phyloP scores from a whole-genome alignment of 208 protist species.

The Leishmania amazonensis region DNA sequence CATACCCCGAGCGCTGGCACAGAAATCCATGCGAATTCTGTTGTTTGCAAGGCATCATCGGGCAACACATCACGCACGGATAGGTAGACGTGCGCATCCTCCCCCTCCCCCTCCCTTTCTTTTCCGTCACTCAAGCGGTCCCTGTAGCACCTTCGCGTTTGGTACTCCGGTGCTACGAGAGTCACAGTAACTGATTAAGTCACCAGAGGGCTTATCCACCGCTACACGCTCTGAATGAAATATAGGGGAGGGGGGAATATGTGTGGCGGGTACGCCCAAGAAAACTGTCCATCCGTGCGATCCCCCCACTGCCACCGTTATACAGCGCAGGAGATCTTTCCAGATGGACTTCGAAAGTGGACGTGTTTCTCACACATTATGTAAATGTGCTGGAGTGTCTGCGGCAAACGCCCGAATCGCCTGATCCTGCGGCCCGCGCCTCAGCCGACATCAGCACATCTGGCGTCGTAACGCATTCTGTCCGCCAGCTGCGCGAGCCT shows the following conservation, averaged over 20 bases:
- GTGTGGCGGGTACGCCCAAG: neutral
- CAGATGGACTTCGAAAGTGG: neutral
- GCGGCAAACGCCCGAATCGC: neutral
- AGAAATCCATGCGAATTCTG: neutral
- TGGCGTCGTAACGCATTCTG: neutral
- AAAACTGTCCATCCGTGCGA: neutral
- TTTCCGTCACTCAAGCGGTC: neutral
- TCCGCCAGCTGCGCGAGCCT: neutral
- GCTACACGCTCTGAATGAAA: neutral
- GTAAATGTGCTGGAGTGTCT: neutral
- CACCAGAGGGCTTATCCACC: neutral
- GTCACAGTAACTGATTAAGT: neutral
- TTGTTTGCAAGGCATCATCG: neutral
- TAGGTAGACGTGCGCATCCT: neutral
- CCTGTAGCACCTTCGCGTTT: neutral
- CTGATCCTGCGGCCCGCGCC: neutral
- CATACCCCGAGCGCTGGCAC: neutral
- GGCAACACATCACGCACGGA: neutral
- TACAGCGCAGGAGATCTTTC: neutral
- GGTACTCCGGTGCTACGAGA: neutral
- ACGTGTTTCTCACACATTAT: neutral
- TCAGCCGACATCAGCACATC: neutral
- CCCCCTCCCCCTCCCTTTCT: neutral
- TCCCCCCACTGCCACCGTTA: neutral
- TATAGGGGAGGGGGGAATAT: neutral